Evolutionary conservation across 768 basidiomycete species (phyloP).

Genomic region (Collybia sordida): DNA sequence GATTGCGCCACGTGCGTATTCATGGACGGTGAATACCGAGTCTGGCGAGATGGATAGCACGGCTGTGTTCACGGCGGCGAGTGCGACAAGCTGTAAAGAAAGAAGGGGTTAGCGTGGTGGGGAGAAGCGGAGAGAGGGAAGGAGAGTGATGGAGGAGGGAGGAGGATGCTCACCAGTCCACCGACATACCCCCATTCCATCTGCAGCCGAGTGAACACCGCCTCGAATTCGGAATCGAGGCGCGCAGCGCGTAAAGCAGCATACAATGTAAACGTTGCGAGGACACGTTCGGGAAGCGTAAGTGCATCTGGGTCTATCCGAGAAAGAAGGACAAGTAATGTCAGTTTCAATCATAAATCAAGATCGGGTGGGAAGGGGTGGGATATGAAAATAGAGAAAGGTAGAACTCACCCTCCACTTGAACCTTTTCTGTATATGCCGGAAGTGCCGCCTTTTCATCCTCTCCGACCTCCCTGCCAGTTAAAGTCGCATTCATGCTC

Average conservation of each 20-base stretch:
- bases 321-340: too few species aligned
- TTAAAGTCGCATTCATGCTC: too few species aligned
- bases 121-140: not conserved
- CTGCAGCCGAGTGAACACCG: not conserved
- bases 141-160: too few species aligned
- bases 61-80: constrained; percentile 44
- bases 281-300: not conserved
- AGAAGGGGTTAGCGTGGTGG: too few species aligned
- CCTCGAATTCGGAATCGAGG: constrained; percentile 1
- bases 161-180: not conserved
- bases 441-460: not conserved
- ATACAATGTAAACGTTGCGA: not conserved
- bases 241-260: not conserved
- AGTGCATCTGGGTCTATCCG: not conserved
- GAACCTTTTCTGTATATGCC: not conserved
- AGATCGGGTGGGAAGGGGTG: too few species aligned
- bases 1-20: constrained; percentile 48
- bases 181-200: constrained; percentile 2
- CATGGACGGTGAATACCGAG: constrained; percentile 48
- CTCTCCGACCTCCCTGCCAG: not conserved
- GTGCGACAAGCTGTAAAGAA: not conserved
- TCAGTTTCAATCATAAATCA: too few species aligned
- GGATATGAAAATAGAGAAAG: too few species aligned
- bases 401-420: too few species aligned
- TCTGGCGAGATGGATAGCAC: constrained; percentile 63